phyloP scores from a whole-genome alignment of 176 grass and related monocot genomes.

The Raddia distichophylla region DNA sequence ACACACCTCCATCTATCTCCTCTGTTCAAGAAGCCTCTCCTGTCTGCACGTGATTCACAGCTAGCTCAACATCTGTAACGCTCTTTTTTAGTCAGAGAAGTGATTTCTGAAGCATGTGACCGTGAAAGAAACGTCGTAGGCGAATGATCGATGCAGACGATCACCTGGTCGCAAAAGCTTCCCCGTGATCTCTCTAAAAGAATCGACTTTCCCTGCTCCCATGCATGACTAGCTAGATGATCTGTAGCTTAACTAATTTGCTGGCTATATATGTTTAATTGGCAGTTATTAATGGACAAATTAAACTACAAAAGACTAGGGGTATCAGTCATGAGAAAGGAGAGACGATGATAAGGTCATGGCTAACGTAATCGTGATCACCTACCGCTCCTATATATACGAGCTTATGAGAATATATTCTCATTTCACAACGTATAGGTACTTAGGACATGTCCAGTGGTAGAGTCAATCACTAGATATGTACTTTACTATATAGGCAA shows the following conservation, averaged over 20 bases:
- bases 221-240: no score
- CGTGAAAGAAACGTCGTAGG: background rate
- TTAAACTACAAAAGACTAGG: background rate
- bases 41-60: no score
- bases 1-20: no score
- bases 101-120: background rate
- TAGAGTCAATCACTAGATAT: no score
- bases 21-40: no score
- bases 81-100: background rate
- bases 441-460: no score
- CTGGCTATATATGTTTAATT: no score
- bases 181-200: constrained; percentile 1
- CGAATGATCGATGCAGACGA: background rate
- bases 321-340: constrained; percentile 49
- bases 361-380: constrained; percentile 34
- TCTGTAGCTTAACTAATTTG: background rate
- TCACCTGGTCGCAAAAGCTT: constrained; percentile 27
- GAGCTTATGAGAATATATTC: no score
- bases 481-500: no score
- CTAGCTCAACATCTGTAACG: background rate
- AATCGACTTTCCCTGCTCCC: no score
- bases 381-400: constrained; percentile 25
- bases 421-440: no score
- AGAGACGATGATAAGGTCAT: constrained; percentile 36
- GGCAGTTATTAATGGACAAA: background rate